These are phyloP conservation scores for Elongisporangium prolatum DNA, from an alignment of 352 stramenopile species.

Conservation along the genomic window DNA sequence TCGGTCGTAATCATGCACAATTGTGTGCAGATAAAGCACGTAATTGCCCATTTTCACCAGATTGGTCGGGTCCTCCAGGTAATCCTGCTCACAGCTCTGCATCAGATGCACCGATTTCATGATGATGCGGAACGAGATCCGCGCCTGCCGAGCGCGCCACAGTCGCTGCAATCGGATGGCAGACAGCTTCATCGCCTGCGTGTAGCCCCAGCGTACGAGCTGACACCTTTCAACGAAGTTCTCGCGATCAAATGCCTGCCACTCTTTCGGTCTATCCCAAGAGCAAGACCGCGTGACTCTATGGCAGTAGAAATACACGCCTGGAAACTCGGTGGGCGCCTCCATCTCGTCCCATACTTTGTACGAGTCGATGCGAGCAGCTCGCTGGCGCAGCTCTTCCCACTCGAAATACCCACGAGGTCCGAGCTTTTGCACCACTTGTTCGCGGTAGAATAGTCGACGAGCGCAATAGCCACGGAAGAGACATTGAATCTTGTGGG, in stretches of 20 bases:
- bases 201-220: slow-evolving; percentile 64
- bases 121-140: slow-evolving; percentile 53
- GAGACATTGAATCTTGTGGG: slow-evolving; percentile 39
- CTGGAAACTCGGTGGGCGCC: slow-evolving; percentile 30
- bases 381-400: slow-evolving; percentile 31
- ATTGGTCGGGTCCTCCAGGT: slow-evolving; percentile 69
- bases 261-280: slow-evolving; percentile 64
- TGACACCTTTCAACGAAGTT: slow-evolving; percentile 46
- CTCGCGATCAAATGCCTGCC: slow-evolving; percentile 35
- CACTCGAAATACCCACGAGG: slow-evolving; percentile 59
- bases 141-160: slow-evolving; percentile 50
- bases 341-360: slow-evolving; percentile 79
- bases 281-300: slow-evolving; percentile 55
- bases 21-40: slow-evolving; percentile 71
- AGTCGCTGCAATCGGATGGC: slow-evolving; percentile 43
- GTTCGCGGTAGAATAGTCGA: slow-evolving; percentile 29
- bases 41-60: slow-evolving; percentile 82
- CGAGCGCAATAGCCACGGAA: slow-evolving; percentile 53
- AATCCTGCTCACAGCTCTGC: slow-evolving; percentile 63
- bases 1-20: slow-evolving; percentile 75
- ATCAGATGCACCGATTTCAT: slow-evolving; percentile 64
- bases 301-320: slow-evolving; percentile 72
- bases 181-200: slow-evolving; percentile 40
- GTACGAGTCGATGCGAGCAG: slow-evolving; percentile 31
- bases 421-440: slow-evolving; percentile 40